Evolutionary conservation across 2,329 filamentous ascomycete genomes (phyloP), one percentile per base, ranked within the genome.

Genomic region (Allantophomopsis cytisporea): DNA sequence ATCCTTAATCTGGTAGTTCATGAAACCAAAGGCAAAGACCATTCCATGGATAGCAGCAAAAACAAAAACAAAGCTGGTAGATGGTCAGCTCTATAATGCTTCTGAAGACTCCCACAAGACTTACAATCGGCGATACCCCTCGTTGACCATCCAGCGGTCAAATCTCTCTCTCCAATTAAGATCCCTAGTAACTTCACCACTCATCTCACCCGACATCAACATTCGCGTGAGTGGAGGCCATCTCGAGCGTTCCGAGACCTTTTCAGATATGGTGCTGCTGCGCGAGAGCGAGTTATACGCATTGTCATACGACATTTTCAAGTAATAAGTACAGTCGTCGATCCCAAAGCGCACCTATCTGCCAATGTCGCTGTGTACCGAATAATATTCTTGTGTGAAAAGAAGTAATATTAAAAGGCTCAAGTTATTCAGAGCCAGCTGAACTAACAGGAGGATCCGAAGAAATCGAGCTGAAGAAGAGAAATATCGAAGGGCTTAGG

Each of bases 61-160:
- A 38, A 83, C 66, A 50, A 79, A 77, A 43, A 89, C 82, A 52
- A 87, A 85, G 50, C 81, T 84, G 49, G 3, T 7, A 31, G 34
- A n/a, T 49, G n/a, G 62, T 55, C 61, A 55, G 43, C 35, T 39
- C 37, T 36, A 36, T 39, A 20, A n/a, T 30, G 35, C 18, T 33
- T 18, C 7, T 11, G 16, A 31, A 39, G n/a, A 35, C 41, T 39
- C 41, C 20, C 30, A 34, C 21, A 18, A 14, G 40, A 71, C 80
- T 41, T 68, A 86, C 76, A 89, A 69, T 74, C 82, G 69, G 56
- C 82, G 71, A 57, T 86, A 87, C 44, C 84, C 84, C 57, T 89
- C 84, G 56, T 89, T 89, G 45, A 89, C 80, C 83, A 91, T 88
- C 84, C 84, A 91, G 48, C 78, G 69, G 58, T 88, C 80, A 54